Evolutionary conservation across 2,329 filamentous ascomycete genomes (phyloP), one percentile per base, ranked within the genome.

Genomic region (Ilyonectria robusta): DNA sequence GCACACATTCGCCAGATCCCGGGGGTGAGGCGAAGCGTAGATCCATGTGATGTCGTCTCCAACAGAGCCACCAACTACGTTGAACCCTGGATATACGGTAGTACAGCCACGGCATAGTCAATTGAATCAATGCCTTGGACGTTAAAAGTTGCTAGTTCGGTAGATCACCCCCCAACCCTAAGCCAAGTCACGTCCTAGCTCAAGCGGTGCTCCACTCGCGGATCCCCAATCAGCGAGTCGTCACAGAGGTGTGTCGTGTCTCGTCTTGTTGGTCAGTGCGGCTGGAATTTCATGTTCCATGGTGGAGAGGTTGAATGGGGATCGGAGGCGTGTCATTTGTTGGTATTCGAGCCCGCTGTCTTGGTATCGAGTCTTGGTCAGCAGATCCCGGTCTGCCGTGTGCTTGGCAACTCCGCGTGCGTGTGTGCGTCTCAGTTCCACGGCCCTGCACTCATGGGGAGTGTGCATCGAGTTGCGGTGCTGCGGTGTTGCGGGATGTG

Each of bases 251-350:
- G 48, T 61, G 63, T 65, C 58, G 51, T 61, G 58, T 65, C 58
- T 55, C 29, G 50, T 62, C 40, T 17, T 62, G 50, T 57, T 65
- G 53, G 63, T 65, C 63, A 57, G 57, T 65, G 57, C 62, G 48
- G 62, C 48, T 54, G 33, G 54, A 54, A 53, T 55, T 44, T 53
- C 48, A 54, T 51, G 29, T 55, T 44, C 53, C 29, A 54, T 35
- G 37, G 47, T 59, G 56, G 31, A 40, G 59, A 47, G 35, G 37
- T 40, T 37, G 26, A 40, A 51, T 37, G 29, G 44, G 57, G 47
- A 65, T 61, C 58, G 58, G 57, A 50, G 51, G 44, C 60, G 35
- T 53, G 46, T 40, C 37, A 65, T 61, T 58, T 58, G 58, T 29
- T 56, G 57, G 31, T 46, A 50, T 51, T 17, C 44, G 47, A 31